These are phyloP conservation scores for Pseudozyma tsukubaensis DNA, from an alignment of 1,284 basidiomycete species.

Conservation along the genomic window DNA sequence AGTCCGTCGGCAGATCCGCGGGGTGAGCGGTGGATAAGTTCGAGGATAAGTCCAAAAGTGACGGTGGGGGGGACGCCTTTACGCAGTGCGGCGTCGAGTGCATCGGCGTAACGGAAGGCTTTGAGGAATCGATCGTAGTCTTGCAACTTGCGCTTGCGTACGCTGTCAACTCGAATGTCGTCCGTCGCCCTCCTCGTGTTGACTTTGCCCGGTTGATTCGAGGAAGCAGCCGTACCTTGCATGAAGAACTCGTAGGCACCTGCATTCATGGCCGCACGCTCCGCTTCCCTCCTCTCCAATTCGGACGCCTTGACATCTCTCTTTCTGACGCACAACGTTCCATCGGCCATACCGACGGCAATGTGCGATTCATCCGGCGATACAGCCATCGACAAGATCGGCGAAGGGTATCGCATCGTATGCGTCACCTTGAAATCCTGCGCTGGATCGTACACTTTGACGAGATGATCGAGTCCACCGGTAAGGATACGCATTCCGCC, in stretches of 20 bases:
- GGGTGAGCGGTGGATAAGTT: constrained; percentile 80
- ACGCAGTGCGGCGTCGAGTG: constrained; percentile 74
- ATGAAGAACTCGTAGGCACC: constrained; percentile 80
- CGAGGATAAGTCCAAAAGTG: constrained; percentile 90
- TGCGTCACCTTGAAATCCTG: constrained; percentile 88
- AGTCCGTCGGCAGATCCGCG: constrained; percentile 78
- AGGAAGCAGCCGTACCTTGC: constrained; percentile 40
- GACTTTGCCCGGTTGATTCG: constrained; percentile 25
- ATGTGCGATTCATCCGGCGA: constrained; percentile 97
- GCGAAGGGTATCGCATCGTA: constrained; percentile 97
- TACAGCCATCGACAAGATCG: constrained; percentile 90
- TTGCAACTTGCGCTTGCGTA: constrained; percentile 79
- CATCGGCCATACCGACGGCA: constrained; percentile 94
- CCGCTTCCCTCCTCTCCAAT: constrained; percentile 71
- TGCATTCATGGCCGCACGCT: constrained; percentile 72
- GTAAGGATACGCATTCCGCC: constrained; percentile 83
- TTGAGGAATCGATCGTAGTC: constrained; percentile 92
- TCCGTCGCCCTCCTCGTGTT: constrained; percentile 60
- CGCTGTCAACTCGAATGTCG: constrained; percentile 73
- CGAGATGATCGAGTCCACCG: constrained; percentile 93
- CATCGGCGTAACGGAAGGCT: constrained; percentile 92
- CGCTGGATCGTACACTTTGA: constrained; percentile 90
- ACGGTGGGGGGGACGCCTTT: constrained; percentile 70
- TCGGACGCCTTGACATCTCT: constrained; percentile 81
- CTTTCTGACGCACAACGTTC: constrained; percentile 76